Evolutionary conservation across 2,329 filamentous ascomycete genomes (phyloP).

Genomic region (Phyllosticta ampelicida): DNA sequence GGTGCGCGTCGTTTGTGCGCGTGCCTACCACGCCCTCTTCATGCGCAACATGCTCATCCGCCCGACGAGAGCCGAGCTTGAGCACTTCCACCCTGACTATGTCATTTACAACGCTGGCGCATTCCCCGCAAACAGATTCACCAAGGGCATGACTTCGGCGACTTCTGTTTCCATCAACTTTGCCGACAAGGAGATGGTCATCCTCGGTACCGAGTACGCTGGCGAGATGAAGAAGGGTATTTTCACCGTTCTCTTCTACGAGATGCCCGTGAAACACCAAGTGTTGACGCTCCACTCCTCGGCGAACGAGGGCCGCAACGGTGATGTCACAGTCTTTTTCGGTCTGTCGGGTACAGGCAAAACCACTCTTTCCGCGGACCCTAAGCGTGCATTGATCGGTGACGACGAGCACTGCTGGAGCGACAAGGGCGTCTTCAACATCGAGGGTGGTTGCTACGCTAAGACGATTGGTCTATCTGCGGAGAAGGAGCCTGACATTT

Average conservation of each 20-base stretch:
- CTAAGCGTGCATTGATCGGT: slow-evolving; percentile 90
- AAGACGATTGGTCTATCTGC: slow-evolving; percentile 96
- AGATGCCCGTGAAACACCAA: slow-evolving; percentile 99
- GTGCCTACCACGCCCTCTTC: slow-evolving; percentile 98
- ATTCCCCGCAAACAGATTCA: slow-evolving; percentile 97
- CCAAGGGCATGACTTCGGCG: slow-evolving; percentile 95
- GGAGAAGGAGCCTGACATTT: slow-evolving; percentile 99
- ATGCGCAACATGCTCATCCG: slow-evolving; percentile 99
- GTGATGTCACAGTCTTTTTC: slow-evolving; percentile 98
- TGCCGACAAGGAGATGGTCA: slow-evolving; percentile 99
- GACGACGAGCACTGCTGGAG: slow-evolving; percentile 99
- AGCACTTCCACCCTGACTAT: slow-evolving; percentile 98
- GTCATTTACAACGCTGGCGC: slow-evolving; percentile 99
- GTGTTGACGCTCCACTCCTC: slow-evolving; percentile 97
- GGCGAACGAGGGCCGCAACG: slow-evolving; percentile 88
- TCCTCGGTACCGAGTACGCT: slow-evolving; percentile 96
- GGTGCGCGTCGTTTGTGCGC: slow-evolving; percentile 94
- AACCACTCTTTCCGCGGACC: slow-evolving; percentile 94
- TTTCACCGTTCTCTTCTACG: slow-evolving; percentile 99
- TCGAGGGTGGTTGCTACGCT: slow-evolving; percentile 98
- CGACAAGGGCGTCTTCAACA: slow-evolving; percentile 96
- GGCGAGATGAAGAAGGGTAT: slow-evolving; percentile 98
- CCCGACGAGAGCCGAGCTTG: slow-evolving; percentile 78
- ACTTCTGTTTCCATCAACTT: slow-evolving; percentile 99
- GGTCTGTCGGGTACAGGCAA: slow-evolving; percentile 97